Evolutionary conservation across 2,329 filamentous ascomycete genomes (phyloP), one percentile per base, ranked within the genome.

Genomic region (Calonectria fujianensis): DNA sequence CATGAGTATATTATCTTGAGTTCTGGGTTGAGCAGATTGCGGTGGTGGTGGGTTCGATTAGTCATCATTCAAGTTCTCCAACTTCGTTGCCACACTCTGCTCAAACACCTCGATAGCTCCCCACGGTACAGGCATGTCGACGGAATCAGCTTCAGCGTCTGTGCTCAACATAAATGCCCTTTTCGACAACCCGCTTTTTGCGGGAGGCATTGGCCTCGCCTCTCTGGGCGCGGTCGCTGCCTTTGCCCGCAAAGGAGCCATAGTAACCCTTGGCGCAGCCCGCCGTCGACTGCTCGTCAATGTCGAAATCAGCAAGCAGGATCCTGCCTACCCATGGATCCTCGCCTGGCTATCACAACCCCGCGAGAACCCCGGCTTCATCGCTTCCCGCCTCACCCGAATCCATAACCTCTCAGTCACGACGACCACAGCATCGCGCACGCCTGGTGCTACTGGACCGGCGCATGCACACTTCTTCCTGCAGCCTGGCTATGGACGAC

Each of bases 241-340:
- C 16, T 91, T 98, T 79, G 95, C 93, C 37, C 95, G 97, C 76
- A 94, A 94, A 82, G 95, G 94, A 41, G 85, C 94, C 74, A 91
- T 96, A 74, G 89, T 92, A 80, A 92, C 92, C 70, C 93, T 93
- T n/a, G 90, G 91, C 54, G 89, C 97, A 72, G 87, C 98, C 73
- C 94, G 95, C 65, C 93, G 94, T 69, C 95, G 96, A 64, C 92
- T 99, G 86, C 92, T 99, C 37, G 95, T 98, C 80, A 96, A 98
- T 81, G 93, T 99, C 81, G 97, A 99, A 85, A 98, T 99, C 85
- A 96, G 95, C 84, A 94, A 95, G 83, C 95, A 96, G 81, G 97
- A 99, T 86, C 93, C 95, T 57, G 96, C 96, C 2, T 99, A 98
- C 84, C 93, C 93, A 51, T 98, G 96, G 96, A 92, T 99, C 52